Evolutionary conservation across 148 eudicot species (phyloP).

Genomic region (Camellia granthamiana): DNA sequence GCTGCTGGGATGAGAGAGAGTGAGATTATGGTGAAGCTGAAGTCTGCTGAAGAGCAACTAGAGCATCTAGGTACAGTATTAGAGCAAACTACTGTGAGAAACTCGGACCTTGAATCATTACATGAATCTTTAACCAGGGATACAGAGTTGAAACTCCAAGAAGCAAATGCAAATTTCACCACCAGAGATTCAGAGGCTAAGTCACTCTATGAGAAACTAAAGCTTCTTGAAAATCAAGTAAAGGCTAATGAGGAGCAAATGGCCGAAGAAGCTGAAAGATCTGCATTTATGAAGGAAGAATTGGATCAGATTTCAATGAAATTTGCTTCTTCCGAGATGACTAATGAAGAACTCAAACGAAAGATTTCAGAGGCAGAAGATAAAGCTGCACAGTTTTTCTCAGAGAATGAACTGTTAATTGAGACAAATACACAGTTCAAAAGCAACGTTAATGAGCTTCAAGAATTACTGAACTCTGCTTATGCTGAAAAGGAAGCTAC

Average conservation of each 20-base stretch:
- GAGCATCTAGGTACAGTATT: conserved; percentile 46
- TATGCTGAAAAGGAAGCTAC: conserved; percentile 57
- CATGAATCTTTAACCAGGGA: conserved; percentile 48
- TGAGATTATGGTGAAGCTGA: conserved; percentile 55
- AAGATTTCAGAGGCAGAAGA: conserved; percentile 47
- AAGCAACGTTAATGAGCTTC: conserved; percentile 60
- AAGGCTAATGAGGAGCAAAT: conserved; percentile 45
- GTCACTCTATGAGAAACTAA: conserved; percentile 50
- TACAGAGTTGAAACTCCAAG: conserved; percentile 55
- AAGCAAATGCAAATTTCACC: conserved; percentile 38
- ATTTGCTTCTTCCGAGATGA: conserved; percentile 40
- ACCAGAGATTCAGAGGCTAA: conserved; percentile 59
- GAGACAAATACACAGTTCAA: conserved; percentile 62
- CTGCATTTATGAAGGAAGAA: conserved; percentile 45
- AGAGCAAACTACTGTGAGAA: conserved; percentile 45
- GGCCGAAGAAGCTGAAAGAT: conserved; percentile 44
- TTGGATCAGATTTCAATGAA: conserved; percentile 35
- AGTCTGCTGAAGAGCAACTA: conserved; percentile 55
- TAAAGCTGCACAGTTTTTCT: no score
- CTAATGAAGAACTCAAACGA: conserved; percentile 59
- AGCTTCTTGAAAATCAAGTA: conserved; percentile 51
- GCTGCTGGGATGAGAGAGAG: conserved; percentile 46
- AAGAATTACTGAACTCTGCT: conserved; percentile 38
- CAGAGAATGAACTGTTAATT: conserved; percentile 27
- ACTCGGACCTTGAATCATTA: conserved; percentile 52